A percentile compares a stretch with the other conserved stretches of the same genome.
Evolutionary conservation across 495 filamentous ascomycete genomes (phyloP).

Genomic region (Endocarpon pusillum): DNA sequence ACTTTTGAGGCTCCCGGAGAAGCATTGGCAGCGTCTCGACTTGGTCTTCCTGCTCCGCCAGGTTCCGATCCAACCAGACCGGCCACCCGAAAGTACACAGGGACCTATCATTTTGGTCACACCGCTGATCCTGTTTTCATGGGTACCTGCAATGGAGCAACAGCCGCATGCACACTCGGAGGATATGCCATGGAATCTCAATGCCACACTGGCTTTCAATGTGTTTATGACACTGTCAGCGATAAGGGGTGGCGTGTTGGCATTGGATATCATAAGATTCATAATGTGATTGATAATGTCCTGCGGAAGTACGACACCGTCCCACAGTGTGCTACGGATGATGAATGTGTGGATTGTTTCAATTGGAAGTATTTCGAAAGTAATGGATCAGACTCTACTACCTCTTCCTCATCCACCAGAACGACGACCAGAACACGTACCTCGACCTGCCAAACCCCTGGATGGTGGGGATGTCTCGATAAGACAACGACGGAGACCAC

Average conservation of each 20-base stretch:
- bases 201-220: conserved; percentile 78
- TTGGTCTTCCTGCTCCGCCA: conserved; percentile 79
- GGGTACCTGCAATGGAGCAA: conserved; percentile 81
- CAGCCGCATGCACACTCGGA: conserved; percentile 73
- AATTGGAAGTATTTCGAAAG: conserved; percentile 89
- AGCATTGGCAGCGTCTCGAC: conserved; percentile 64
- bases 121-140: conserved; percentile 92
- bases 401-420: conserved; percentile 34
- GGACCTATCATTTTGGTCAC: conserved; percentile 84
- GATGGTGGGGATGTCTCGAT: conserved; percentile 42
- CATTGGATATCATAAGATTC: conserved; percentile 71
- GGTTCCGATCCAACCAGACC: conserved; percentile 50
- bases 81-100: conserved; percentile 52
- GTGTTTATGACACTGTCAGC: conserved; percentile 76
- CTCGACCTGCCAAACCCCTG: conserved; percentile 75
- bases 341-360: conserved; percentile 76
- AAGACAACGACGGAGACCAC: conserved; percentile 45
- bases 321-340: conserved; percentile 52
- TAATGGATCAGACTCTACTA: conserved; percentile 64
- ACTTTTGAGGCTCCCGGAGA: conserved; percentile 87
- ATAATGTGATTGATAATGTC: conserved; percentile 68
- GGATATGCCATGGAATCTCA: conserved; percentile 86
- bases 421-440: conserved; percentile 50
- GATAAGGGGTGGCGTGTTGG: conserved; percentile 84
- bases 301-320: conserved; percentile 64